Base-by-base conservation (phyloP, 2,329 filamentous ascomycete genomes). In the Penicillium sp. region DNA sequence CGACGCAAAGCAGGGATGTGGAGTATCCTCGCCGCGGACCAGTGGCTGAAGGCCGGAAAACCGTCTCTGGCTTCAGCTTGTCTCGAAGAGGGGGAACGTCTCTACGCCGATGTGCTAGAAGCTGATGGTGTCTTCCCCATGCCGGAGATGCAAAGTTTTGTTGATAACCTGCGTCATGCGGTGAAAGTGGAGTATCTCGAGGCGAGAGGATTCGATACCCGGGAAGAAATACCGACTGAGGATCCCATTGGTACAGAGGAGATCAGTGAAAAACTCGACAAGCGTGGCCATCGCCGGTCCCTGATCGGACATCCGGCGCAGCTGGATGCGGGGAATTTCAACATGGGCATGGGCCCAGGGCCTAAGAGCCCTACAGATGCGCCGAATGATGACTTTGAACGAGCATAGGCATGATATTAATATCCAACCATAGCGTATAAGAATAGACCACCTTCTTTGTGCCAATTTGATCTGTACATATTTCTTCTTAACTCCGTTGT, bases 1-100 rank as follows among this genome's bases (percentile, higher is more conserved):
- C 83, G 82, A 55, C 83, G 94, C 45, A 99, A 97, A 77, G 90
- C 92, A 2, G 94, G 90, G 0, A 83, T 96, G 60, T 99, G 92
- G 92, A 89, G 87, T 61, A 82, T 94, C 19, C 81, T 96, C 34
- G 89, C 90, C 1, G 87, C 92, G 0, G 89, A 96, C 65, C 83
- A 87, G 1, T 99, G 94, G 94, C 79, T 93, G 51, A 83, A 83
- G 47, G 83, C 92, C 58, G 85, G 83, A 29, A 92, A 93, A 67
- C 86, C 86, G 49, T 84, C 89, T 13, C 89, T 95, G 67, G 90
- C 92, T 1, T 89, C 91, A 61, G 82, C 84, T 54, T 91, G 90
- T 60, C 81, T 97, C 1, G 86, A 89, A 45, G 85, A 89, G 60
- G 90, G 90, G 0, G 73, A 81, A 43, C 71, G 74, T 10, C 70